A percentile compares a stretch with the other conserved stretches of the same genome.
Evolutionary conservation across 116 monocot species (phyloP).

Genomic region (Posidonia oceanica): DNA sequence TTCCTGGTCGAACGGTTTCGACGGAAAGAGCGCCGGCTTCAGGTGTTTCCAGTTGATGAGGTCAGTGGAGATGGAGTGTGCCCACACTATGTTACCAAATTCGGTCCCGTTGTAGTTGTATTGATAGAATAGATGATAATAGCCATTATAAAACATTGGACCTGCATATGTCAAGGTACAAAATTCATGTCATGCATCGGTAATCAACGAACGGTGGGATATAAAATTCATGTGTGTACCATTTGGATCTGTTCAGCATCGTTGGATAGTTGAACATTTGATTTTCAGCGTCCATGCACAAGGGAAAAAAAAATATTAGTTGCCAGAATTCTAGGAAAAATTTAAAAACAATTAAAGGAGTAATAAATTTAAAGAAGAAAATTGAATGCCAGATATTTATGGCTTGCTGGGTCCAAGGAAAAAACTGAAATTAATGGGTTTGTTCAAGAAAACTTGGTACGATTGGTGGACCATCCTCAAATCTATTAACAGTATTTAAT

Average conservation of each 20-base stretch:
- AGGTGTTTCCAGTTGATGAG: constrained; percentile 40
- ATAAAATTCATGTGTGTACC: constrained; percentile 15
- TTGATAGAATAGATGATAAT: constrained; percentile 75
- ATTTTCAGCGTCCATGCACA: neutral
- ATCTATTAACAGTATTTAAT: no score
- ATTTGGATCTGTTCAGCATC: constrained; percentile 18
- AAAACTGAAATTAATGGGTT: no score
- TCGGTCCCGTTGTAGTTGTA: constrained; percentile 47
- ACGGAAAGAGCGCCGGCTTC: constrained; percentile 20
- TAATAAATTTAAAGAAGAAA: no score
- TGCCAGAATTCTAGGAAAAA: no score
- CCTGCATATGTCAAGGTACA: constrained; percentile 14
- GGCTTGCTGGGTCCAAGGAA: no score
- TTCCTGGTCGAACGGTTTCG: constrained; percentile 34
- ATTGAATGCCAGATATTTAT: no score
- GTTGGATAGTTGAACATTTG: neutral
- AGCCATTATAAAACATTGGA: constrained; percentile 62
- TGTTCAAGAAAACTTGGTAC: no score
- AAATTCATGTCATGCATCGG: no score
- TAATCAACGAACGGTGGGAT: no score
- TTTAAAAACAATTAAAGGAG: no score
- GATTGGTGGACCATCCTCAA: no score
- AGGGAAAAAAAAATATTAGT: no score
- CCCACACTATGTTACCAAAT: constrained; percentile 64
- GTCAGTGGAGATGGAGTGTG: constrained; percentile 44